Percentiles rank a stretch among this genome's conserved stretches.
Conservation (phyloP, 2,329 filamentous ascomycete genomes). For the Colletotrichum tanaceti region DNA sequence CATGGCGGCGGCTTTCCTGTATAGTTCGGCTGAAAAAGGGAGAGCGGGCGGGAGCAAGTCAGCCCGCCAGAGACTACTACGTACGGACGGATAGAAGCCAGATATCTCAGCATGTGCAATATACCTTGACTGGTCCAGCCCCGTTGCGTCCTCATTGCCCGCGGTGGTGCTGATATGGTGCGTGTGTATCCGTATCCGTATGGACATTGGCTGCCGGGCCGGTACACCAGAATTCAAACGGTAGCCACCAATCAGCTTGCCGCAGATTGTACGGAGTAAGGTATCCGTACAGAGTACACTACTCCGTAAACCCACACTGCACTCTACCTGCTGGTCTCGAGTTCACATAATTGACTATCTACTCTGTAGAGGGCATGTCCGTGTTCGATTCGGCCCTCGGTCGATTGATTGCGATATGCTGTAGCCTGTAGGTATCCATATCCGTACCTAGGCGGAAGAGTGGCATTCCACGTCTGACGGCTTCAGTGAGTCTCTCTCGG, state of each 20-base stretch:
- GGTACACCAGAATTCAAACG: constrained; percentile 10
- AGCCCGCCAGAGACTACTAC: too few relatives aligned
- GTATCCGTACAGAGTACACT: too few relatives aligned
- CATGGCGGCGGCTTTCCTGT: not conserved
- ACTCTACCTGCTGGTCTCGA: not conserved
- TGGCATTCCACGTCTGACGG: not conserved
- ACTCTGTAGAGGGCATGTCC: not conserved
- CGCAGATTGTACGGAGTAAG: not conserved
- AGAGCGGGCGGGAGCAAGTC: not conserved
- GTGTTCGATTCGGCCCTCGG: not conserved
- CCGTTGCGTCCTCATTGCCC: constrained; percentile 7
- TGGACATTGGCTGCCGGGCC: constrained; percentile 27
- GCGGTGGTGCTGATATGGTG: not conserved
- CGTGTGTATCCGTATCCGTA: too few relatives aligned
- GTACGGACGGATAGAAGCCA: too few relatives aligned
- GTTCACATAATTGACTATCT: too few relatives aligned
- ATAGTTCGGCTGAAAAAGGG: not conserved
- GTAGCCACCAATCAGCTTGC: constrained; percentile 13
- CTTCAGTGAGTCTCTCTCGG: too few relatives aligned
- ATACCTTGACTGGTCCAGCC: not conserved
- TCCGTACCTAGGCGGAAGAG: not conserved
- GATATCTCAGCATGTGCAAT: too few relatives aligned
- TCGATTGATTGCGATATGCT: too few relatives aligned
- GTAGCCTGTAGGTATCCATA: too few relatives aligned
- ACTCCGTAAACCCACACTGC: too few relatives aligned